Percentiles rank a stretch among this genome's conserved stretches.
Conservation (phyloP, 169 alveolate genomes). For the Theileria parva region DNA sequence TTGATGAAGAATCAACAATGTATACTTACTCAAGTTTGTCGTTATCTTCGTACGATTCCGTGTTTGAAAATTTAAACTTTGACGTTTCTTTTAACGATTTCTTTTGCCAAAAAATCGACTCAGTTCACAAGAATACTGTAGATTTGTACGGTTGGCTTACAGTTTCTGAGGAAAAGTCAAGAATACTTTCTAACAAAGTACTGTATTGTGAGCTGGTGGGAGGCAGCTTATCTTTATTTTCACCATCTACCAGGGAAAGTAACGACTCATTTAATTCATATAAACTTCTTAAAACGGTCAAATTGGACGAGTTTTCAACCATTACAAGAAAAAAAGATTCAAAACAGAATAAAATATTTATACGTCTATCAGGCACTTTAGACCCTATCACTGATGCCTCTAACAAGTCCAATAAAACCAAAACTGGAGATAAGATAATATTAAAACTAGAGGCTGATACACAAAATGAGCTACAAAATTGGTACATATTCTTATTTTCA, state of each 20-base stretch:
- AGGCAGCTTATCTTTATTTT: constrained; percentile 9
- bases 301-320: constrained; percentile 30
- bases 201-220: constrained; percentile 51
- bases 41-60: constrained; percentile 48
- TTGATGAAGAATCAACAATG: constrained; percentile 23
- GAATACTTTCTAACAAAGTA: neutral
- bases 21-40: constrained; percentile 64
- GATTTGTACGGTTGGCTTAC: constrained; percentile 47
- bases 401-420: neutral
- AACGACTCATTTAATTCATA: neutral
- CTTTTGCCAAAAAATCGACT: neutral
- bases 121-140: constrained; percentile 23
- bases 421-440: neutral
- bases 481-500: constrained; percentile 7
- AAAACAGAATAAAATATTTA: neutral
- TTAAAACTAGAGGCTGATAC: constrained; percentile 17
- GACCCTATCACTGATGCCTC: neutral
- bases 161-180: constrained; percentile 41
- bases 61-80: constrained; percentile 15
- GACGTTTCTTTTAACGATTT: constrained; percentile 13
- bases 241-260: neutral
- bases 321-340: constrained; percentile 8
- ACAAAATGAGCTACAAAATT: constrained; percentile 1
- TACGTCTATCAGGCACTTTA: constrained; percentile 11
- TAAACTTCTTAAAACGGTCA: constrained; percentile 14